A percentile compares a stretch with the other conserved stretches of the same genome.
phyloP scores from a whole-genome alignment of 257 asterid genomes.

The Plectranthus barbatus region DNA sequence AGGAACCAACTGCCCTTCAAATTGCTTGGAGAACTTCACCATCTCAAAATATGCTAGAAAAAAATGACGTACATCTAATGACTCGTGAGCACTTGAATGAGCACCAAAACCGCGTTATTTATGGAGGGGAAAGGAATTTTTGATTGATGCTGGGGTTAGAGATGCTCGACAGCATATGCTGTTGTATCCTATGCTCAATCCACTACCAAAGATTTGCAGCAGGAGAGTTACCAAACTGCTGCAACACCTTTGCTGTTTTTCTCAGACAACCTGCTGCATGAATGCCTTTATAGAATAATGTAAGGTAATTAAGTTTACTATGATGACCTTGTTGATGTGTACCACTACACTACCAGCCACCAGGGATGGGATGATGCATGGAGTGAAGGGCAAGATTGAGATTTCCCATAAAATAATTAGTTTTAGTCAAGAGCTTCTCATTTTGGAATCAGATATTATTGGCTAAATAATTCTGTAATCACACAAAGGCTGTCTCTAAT shows the following conservation, averaged over 20 bases:
- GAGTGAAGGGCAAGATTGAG: constrained; percentile 15
- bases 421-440: constrained; percentile 2
- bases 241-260: not conserved
- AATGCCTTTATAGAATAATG: not conserved
- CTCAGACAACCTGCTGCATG: constrained; percentile 13
- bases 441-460: constrained; percentile 22
- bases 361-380: constrained; percentile 9
- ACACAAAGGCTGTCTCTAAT: constrained; percentile 34
- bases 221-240: constrained; percentile 24
- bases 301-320: constrained; percentile 6
- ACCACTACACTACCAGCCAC: too few species aligned
- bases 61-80: not conserved
- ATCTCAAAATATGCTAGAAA: constrained; percentile 4
- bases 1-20: constrained; percentile 78
- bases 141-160: constrained; percentile 15
- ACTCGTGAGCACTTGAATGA: constrained; percentile 14
- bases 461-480: constrained; percentile 23
- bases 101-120: constrained; percentile 37
- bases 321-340: not conserved
- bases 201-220: constrained; percentile 34
- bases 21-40: constrained; percentile 90
- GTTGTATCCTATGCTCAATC: constrained; percentile 58
- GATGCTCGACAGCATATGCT: constrained; percentile 69
- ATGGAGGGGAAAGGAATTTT: constrained; percentile 46
- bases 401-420: not conserved